These are phyloP conservation scores for Cyclotella kingstonii DNA, from an alignment of 108 stramenopile species.

Conservation along the genomic window DNA sequence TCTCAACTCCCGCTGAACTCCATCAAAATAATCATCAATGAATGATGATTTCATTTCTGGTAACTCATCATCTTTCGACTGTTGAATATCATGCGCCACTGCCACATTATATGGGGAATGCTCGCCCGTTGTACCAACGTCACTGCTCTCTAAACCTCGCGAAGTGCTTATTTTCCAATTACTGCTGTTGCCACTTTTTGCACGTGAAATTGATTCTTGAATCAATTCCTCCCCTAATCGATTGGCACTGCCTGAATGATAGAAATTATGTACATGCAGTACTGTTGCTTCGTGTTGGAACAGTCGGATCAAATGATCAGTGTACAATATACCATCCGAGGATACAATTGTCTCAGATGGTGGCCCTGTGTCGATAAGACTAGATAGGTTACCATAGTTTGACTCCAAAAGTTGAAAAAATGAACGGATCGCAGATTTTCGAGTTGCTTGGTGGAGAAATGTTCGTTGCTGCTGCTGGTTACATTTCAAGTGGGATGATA, in stretches of 20 bases:
- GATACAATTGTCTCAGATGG: conserved; percentile 34
- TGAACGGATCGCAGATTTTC: conserved; percentile 23
- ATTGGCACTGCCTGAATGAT: conserved; percentile 42
- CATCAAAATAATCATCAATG: conserved; percentile 64
- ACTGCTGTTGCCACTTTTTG: conserved; percentile 15
- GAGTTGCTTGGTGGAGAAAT: conserved; percentile 5
- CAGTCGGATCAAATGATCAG: conserved; percentile 42
- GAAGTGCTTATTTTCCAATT: conserved; percentile 78
- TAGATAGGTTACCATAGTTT: conserved; percentile 37
- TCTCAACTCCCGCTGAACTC: conserved; percentile 63
- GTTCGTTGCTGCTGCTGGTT: not conserved
- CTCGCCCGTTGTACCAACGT: conserved; percentile 75
- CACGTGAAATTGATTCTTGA: conserved; percentile 36
- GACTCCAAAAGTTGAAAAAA: conserved; percentile 30
- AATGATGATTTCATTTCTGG: conserved; percentile 4
- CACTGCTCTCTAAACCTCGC: conserved; percentile 73
- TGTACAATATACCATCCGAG: conserved; percentile 29
- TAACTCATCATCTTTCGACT: not conserved
- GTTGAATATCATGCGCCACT: conserved; percentile 23
- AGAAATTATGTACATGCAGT: conserved; percentile 69
- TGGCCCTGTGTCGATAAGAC: conserved; percentile 28
- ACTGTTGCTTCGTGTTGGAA: conserved; percentile 65
- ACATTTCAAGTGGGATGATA: not conserved
- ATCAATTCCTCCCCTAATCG: conserved; percentile 55
- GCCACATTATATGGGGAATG: conserved; percentile 85